phyloP scores from a whole-genome alignment of 768 basidiomycete species.

The Podaxis sp. region DNA sequence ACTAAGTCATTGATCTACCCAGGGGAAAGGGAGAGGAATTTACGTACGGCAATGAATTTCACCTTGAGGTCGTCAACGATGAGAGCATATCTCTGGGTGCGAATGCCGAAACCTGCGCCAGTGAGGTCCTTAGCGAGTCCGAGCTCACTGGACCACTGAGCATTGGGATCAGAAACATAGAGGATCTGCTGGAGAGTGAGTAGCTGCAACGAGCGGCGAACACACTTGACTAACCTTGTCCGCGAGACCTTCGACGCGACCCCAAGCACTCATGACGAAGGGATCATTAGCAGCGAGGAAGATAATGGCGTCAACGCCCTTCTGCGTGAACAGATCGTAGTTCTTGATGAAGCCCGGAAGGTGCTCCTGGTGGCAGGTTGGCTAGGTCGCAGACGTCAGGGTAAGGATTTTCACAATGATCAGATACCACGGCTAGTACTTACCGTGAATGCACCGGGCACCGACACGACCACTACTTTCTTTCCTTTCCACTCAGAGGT shows the following conservation, averaged over 20 bases:
- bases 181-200: slow-evolving; percentile 42
- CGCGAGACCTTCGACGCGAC: slow-evolving; percentile 51
- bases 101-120: slow-evolving; percentile 47
- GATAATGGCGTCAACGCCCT: slow-evolving; percentile 72
- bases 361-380: slow-evolving; percentile 65
- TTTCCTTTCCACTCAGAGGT: slow-evolving; percentile 77
- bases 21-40: background rate
- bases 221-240: slow-evolving; percentile 51
- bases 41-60: slow-evolving; percentile 56
- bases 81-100: slow-evolving; percentile 62
- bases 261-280: slow-evolving; percentile 72
- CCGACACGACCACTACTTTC: slow-evolving; percentile 75
- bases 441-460: slow-evolving; percentile 82
- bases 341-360: slow-evolving; percentile 65
- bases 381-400: slow-evolving; percentile 29
- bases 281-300: slow-evolving; percentile 79
- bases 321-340: slow-evolving; percentile 72
- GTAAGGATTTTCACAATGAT: background rate
- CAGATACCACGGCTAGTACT: slow-evolving; percentile 27
- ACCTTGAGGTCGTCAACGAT: slow-evolving; percentile 71
- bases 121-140: slow-evolving; percentile 55
- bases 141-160: slow-evolving; percentile 53
- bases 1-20: slow-evolving; percentile 13
- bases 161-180: slow-evolving; percentile 53
- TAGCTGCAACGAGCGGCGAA: background rate